These are phyloP conservation scores for Candida railenensis DNA, from an alignment of 805 yeast species.

Conservation along the genomic window DNA sequence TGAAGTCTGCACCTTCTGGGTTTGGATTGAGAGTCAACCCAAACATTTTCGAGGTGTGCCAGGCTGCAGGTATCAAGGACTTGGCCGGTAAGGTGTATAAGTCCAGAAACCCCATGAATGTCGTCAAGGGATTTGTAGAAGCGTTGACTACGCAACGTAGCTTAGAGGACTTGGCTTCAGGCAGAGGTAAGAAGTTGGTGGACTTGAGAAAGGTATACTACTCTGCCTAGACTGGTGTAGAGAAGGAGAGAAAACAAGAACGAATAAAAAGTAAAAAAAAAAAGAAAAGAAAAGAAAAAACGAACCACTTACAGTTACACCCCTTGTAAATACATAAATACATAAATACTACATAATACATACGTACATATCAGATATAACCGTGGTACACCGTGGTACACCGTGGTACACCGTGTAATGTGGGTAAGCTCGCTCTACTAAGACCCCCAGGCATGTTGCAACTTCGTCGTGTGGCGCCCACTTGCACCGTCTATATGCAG, in stretches of 20 bases:
- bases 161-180: conserved; percentile 82
- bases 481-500: too few species aligned
- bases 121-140: conserved; percentile 83
- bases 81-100: conserved; percentile 87
- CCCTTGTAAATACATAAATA: background rate
- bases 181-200: conserved; percentile 91
- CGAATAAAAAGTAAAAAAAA: too few species aligned
- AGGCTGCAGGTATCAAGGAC: conserved; percentile 92
- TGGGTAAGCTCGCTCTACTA: too few species aligned
- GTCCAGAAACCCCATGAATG: conserved; percentile 93
- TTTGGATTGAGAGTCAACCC: conserved; percentile 91
- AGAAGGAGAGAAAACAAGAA: too few species aligned
- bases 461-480: too few species aligned
- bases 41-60: conserved; percentile 85
- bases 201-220: conserved; percentile 91
- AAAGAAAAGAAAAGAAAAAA: background rate
- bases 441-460: too few species aligned
- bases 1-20: conserved; percentile 90
- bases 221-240: conserved; percentile 27
- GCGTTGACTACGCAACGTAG: conserved; percentile 80
- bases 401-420: too few species aligned
- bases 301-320: background rate
- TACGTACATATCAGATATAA: background rate
- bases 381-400: too few species aligned
- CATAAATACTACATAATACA: background rate